These are phyloP conservation scores for Trypanosoma platydactyli DNA, from an alignment of 208 protist species.

Conservation along the genomic window DNA sequence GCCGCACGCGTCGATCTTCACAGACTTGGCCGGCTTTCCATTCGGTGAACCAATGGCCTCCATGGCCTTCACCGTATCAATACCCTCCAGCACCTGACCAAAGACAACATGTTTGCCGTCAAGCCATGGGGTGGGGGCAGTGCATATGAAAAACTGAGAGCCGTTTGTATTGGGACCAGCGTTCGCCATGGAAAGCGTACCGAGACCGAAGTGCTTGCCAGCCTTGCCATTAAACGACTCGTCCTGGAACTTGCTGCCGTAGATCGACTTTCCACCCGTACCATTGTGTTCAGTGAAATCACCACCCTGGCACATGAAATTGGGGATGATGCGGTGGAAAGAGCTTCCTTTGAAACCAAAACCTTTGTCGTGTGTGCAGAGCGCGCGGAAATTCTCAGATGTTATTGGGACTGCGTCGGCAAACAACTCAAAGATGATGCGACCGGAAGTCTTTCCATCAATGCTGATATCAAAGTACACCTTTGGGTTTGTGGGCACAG, in stretches of 20 bases:
- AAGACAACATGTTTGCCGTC: conserved; percentile 96
- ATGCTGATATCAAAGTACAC: conserved; percentile 68
- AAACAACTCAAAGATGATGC: conserved; percentile 91
- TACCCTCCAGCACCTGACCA: conserved; percentile 89
- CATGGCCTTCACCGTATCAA: conserved; percentile 84
- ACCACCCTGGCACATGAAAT: conserved; percentile 95
- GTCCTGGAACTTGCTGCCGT: conserved; percentile 91
- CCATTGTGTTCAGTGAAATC: conserved; percentile 95
- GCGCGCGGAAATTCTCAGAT: conserved; percentile 93
- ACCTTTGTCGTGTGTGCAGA: conserved; percentile 93
- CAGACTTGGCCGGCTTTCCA: conserved; percentile 54
- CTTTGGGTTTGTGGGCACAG: conserved; percentile 79
- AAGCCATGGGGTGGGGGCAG: conserved; percentile 66
- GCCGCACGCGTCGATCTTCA: conserved; percentile 66
- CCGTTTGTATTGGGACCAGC: conserved; percentile 79
- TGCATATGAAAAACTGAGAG: conserved; percentile 85
- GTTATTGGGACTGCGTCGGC: conserved; percentile 92
- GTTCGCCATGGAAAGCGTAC: conserved; percentile 84
- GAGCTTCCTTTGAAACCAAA: conserved; percentile 95
- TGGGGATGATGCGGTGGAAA: conserved; percentile 96
- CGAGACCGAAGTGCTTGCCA: conserved; percentile 74
- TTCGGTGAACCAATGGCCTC: conserved; percentile 66
- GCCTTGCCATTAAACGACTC: conserved; percentile 90
- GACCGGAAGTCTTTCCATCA: conserved; percentile 36
- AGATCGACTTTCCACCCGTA: conserved; percentile 93